Percentiles rank a stretch among this genome's conserved stretches.
Evolutionary conservation across 345 rosid species (phyloP).

Genomic region (Anastatica hierochuntica): DNA sequence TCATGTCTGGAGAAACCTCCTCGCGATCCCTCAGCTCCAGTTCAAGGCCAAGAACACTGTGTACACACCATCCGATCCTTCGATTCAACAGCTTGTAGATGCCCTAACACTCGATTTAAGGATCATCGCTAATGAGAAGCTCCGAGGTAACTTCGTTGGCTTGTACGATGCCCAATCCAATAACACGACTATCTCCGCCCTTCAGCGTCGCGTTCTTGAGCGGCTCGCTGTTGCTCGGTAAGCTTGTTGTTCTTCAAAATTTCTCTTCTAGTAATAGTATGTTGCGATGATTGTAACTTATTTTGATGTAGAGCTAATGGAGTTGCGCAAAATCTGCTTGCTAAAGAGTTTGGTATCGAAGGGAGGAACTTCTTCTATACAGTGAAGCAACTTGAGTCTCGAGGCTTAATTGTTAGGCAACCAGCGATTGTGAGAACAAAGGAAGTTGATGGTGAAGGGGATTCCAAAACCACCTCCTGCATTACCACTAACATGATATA

Average conservation of each 20-base stretch:
- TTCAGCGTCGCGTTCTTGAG: conserved; percentile 55
- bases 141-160: conserved; percentile 56
- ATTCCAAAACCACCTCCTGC: conserved; percentile 41
- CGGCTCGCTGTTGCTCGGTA: conserved; percentile 55
- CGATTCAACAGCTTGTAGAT: conserved; percentile 40
- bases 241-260: neutral
- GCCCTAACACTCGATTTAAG: conserved; percentile 42
- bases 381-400: conserved; percentile 61
- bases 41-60: conserved; percentile 28
- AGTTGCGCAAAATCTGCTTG: conserved; percentile 63
- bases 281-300: neutral
- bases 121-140: conserved; percentile 44
- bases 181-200: conserved; percentile 25
- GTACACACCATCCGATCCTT: conserved; percentile 21
- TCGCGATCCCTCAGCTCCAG: conserved; percentile 39
- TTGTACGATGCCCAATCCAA: conserved; percentile 40
- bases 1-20: conserved; percentile 50
- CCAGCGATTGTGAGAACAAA: conserved; percentile 67
- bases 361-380: conserved; percentile 66
- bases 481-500: conserved; percentile 52
- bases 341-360: conserved; percentile 64
- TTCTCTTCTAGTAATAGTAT: neutral
- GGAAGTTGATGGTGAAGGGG: conserved; percentile 57
- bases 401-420: conserved; percentile 60
- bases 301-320: conserved; percentile 48